Base-by-base conservation (phyloP, 176 grass and related monocot genomes). In the Carex littledalei region DNA sequence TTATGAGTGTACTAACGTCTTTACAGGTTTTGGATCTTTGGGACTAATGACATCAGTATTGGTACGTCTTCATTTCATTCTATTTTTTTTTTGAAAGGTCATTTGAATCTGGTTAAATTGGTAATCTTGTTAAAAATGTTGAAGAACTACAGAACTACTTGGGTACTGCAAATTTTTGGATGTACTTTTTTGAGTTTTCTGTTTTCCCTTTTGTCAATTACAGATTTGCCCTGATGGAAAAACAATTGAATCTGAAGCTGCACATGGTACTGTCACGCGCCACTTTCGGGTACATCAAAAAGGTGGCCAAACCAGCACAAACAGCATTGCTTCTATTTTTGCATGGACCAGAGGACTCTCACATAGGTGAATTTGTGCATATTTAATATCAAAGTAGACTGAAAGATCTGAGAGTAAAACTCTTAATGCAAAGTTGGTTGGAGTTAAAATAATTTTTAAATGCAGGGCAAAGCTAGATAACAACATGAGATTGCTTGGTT, bases 311-410 rank as follows among this genome's bases (percentile, higher is more conserved):
- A 94, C 92, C 68, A 90, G 92, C 88, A 94, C 92, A 86, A 94
- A 94, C 65, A 94, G 92, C 84, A 94, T 94, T 62, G 92, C 92
- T 49, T 94, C 92, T 61, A 94, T 92, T 83, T 94, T 94, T 88
- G 90, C 92, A 32, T 92, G 92, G 92, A 90, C 92, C 1, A 85
- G 88, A 83, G 90, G 88, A 64, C 84, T 94, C 74, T 86, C 88
- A 59, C 92, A 94, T 47, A 94, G 92, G 92, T 94, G n/a, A n/a
- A n/a, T n/a, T 78, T 78, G 21, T 78, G 50, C 74, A 78, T 24
- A 31, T 78, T 34, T 32, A 34, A 17, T 56, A 56, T 78, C 24
- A 31, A 78, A 78, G 15, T 49, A 56, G 69, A 75, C 65, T 15
- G 32, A 67, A 34, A 67, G 15, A 66, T 34, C 43, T 74, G 70